Percentiles rank a stretch among this genome's conserved stretches.
Conservation (phyloP, 805 yeast genomes). For the Hanseniaspora occidentalis region DNA sequence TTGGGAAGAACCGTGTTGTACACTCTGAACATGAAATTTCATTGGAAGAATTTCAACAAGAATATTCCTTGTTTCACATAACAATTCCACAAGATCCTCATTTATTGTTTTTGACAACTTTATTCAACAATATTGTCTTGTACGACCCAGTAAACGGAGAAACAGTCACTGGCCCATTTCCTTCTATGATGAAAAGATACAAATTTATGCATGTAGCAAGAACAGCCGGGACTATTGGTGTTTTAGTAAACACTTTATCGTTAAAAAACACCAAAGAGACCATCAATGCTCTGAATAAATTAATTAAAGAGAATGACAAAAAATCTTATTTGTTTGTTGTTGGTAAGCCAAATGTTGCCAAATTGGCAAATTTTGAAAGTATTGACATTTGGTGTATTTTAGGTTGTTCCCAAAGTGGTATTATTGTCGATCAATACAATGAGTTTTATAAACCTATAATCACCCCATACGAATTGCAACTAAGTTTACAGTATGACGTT, state of each 20-base stretch:
- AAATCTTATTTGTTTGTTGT: conserved; percentile 91
- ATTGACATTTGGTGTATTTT: conserved; percentile 89
- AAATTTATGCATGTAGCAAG: conserved; percentile 79
- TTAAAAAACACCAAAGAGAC: conserved; percentile 59
- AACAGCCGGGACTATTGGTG: conserved; percentile 84
- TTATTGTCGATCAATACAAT: conserved; percentile 63
- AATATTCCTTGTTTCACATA: conserved; percentile 55
- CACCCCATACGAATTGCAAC: conserved; percentile 80
- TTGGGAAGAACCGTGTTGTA: neutral
- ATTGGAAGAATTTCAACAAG: conserved; percentile 21
- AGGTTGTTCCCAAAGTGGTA: conserved; percentile 93
- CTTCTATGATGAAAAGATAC: conserved; percentile 74
- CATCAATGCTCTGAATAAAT: conserved; percentile 43
- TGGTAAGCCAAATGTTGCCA: conserved; percentile 96
- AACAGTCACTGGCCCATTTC: conserved; percentile 61
- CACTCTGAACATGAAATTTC: neutral
- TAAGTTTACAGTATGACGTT: conserved; percentile 66
- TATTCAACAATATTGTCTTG: conserved; percentile 41
- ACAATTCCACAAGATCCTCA: conserved; percentile 70
- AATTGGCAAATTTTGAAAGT: conserved; percentile 89
- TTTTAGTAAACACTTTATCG: conserved; percentile 82
- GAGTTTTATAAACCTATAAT: conserved; percentile 85
- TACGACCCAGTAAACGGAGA: conserved; percentile 30
- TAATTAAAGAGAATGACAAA: conserved; percentile 67
- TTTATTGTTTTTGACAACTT: conserved; percentile 60